These are phyloP conservation scores for Scenedesmus sp. DNA, from an alignment of 163 green algal species.

Conservation along the genomic window DNA sequence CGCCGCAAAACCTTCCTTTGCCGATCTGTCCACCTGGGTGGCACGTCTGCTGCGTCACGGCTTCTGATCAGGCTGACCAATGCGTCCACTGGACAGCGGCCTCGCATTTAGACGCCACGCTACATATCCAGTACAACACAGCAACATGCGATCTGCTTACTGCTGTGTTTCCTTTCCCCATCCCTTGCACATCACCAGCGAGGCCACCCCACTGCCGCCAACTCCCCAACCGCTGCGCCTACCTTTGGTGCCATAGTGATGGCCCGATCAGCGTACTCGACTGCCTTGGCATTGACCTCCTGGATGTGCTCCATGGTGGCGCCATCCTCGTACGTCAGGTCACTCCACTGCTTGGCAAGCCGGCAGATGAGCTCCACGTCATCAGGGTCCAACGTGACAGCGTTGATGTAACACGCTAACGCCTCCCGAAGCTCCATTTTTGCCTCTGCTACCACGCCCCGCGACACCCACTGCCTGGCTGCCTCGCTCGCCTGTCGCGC, in stretches of 20 bases:
- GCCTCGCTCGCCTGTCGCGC: conserved; percentile 40
- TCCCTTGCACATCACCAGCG: background rate
- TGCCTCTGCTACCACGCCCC: conserved; percentile 26
- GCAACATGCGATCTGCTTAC: no score
- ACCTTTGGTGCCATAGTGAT: conserved; percentile 52
- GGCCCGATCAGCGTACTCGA: conserved; percentile 50
- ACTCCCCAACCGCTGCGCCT: background rate
- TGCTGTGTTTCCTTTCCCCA: background rate
- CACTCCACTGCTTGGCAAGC: conserved; percentile 58
- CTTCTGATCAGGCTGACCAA: background rate
- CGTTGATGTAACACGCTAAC: conserved; percentile 49
- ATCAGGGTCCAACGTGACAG: conserved; percentile 40
- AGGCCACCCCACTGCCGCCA: background rate
- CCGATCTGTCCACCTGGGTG: background rate
- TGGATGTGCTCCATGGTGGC: conserved; percentile 39
- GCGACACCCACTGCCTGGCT: conserved; percentile 41
- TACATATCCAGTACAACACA: no score
- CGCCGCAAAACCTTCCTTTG: background rate
- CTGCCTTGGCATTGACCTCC: conserved; percentile 51
- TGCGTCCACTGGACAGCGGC: background rate
- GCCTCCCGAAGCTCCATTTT: conserved; percentile 48
- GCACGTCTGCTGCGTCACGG: background rate
- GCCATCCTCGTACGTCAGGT: conserved; percentile 55
- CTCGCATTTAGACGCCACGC: no score
- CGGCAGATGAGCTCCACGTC: conserved; percentile 40